phyloP scores from a whole-genome alignment of 2,329 filamentous ascomycete genomes.

The Truncatella angustata region DNA sequence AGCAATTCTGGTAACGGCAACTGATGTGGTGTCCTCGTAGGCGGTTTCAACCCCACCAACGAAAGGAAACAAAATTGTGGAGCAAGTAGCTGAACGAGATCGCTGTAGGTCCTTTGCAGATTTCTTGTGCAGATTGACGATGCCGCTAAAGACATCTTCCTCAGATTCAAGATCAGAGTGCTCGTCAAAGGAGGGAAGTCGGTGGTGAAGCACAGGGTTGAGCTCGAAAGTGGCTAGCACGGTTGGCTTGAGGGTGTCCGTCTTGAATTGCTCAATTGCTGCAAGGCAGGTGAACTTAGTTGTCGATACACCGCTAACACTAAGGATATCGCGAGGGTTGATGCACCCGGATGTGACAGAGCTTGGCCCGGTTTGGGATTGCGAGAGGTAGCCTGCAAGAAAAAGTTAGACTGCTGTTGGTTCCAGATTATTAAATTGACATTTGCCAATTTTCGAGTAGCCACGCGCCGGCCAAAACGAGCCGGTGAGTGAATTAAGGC shows the following conservation, averaged over 20 bases:
- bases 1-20: slow-evolving; percentile 60
- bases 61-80: slow-evolving; percentile 65
- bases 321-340: slow-evolving; percentile 89
- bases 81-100: slow-evolving; percentile 66
- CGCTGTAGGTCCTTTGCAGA: slow-evolving; percentile 65
- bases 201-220: too few relatives aligned
- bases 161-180: slow-evolving; percentile 89
- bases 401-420: slow-evolving; percentile 23
- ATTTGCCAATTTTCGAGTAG: slow-evolving; percentile 13
- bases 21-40: slow-evolving; percentile 66
- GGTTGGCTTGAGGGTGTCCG: slow-evolving; percentile 49
- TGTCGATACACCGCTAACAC: slow-evolving; percentile 59
- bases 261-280: slow-evolving; percentile 60
- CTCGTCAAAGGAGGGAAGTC: slow-evolving; percentile 75
- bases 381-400: slow-evolving; percentile 26
- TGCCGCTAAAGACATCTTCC: slow-evolving; percentile 75
- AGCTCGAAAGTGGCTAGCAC: slow-evolving; percentile 52
- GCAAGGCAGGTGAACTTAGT: slow-evolving; percentile 66
- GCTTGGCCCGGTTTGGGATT: slow-evolving; percentile 50
- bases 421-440: slow-evolving; percentile 28
- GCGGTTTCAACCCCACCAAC: slow-evolving; percentile 72
- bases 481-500: background rate
- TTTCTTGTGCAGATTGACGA: slow-evolving; percentile 65
- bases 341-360: slow-evolving; percentile 70
- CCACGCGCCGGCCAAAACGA: slow-evolving; percentile 5